phyloP scores from a whole-genome alignment of 208 protist species.

The Trypanosoma lewisi region DNA sequence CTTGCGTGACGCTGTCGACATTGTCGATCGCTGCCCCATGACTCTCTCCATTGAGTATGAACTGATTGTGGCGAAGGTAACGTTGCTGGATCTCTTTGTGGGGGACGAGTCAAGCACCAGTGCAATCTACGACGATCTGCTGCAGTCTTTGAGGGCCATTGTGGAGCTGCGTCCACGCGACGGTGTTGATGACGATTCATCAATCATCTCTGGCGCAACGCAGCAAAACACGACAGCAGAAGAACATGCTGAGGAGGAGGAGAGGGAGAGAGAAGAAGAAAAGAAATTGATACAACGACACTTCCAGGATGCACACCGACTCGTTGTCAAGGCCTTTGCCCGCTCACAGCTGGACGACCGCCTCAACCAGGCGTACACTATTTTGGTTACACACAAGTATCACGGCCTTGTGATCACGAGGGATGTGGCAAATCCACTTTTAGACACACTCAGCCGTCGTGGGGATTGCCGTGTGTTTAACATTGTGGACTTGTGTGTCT shows the following conservation, averaged over 20 bases:
- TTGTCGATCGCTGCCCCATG: constrained; percentile 64
- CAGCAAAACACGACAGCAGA: neutral
- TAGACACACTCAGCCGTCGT: constrained; percentile 55
- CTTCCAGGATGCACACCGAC: constrained; percentile 26
- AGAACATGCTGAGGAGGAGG: too few species aligned
- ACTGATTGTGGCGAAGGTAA: constrained; percentile 66
- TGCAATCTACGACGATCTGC: constrained; percentile 70
- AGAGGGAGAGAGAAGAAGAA: constrained; percentile 9
- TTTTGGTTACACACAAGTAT: constrained; percentile 88
- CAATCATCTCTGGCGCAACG: neutral
- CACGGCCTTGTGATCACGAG: constrained; percentile 72
- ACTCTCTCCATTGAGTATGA: constrained; percentile 72
- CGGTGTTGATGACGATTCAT: neutral
- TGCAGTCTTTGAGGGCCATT: constrained; percentile 70
- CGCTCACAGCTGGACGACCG: constrained; percentile 54
- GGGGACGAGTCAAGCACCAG: constrained; percentile 45
- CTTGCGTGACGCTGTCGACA: constrained; percentile 51
- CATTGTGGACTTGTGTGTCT: constrained; percentile 79
- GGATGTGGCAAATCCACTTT: constrained; percentile 56
- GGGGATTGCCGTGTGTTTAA: constrained; percentile 88
- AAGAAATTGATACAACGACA: constrained; percentile 4
- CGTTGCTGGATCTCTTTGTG: constrained; percentile 57
- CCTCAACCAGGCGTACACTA: constrained; percentile 76
- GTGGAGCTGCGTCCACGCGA: constrained; percentile 74
- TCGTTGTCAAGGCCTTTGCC: constrained; percentile 36